Evolutionary conservation across 345 rosid genomes (phyloP), one percentile per base, ranked within the genome.

Genomic region (Abelmoschus esculentus): DNA sequence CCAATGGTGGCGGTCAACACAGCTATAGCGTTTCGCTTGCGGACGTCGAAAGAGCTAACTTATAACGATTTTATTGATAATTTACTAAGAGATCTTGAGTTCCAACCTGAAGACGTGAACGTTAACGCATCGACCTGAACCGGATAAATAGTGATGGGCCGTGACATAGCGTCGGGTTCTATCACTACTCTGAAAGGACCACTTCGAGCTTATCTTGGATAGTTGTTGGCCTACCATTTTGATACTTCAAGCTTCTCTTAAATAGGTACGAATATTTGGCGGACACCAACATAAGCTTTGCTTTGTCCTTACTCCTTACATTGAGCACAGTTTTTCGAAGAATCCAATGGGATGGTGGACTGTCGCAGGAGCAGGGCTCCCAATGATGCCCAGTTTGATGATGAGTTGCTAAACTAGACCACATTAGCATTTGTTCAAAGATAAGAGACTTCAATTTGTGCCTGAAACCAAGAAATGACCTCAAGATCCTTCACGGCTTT

Each of bases 401-500:
- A 28, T 28, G 31, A 40, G 50, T 18, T 40, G 50, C 67, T 18
- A 62, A 62, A 7, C 10, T 38, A 38, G 50, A 62, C 50, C 18
- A 61, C 7, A 40, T 18, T 18, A 62, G 5, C 18, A 19, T 40
- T 38, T 49, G 49, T 62, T 62, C 7, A 42, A 34, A 5, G 3
- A 61, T 61, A 34, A 63, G 1, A 12, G 53, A 64, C 18, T 8
- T 63, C 52, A 19, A 63, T 15, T 42, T 63, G 18, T 18, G 13
- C 19, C 31, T 40, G 17, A 63, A 63, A 49, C 52, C 32, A 63
- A 22, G 26, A 22, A 22, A 22, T 22, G 26, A 0, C 26, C 26
- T 22, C 26, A 22, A 93, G 80, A 66, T 91, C 95, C 74, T 85
- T 86, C 42, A 90, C 88, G 12, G 95, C 86, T 56, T 76, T 79